Evolutionary conservation across 805 yeast species (phyloP), one percentile per base, ranked within the genome.

Genomic region (Priceomyces medius): DNA sequence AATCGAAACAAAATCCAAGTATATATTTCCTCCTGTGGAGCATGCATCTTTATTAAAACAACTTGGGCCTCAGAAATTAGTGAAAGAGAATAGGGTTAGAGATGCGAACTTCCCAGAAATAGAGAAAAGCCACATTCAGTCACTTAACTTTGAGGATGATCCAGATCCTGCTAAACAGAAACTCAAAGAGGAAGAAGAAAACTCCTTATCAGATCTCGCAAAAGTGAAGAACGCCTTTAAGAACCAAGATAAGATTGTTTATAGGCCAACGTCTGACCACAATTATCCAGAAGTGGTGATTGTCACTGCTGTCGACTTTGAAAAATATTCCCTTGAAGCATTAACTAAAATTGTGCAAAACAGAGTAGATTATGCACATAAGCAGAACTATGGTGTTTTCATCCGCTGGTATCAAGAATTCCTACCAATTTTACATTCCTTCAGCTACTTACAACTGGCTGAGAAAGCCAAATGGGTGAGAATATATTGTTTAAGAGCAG

Each of bases 371-470:
- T 91, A 90, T 58, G 96, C 96, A 4, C 86, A 83, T 60, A 71
- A 70, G 9, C 89, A 88, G 55, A 77, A 78, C 28, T 91, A 83
- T 60, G 98, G 96, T 23, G 64, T 88, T 20, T 91, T 88, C 55
- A 79, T 86, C 18, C 77, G 97, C 45, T 89, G 91, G 87, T 61
- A 75, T 24, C 90, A 88, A 61, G 97, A 93, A 59, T 90, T 87
- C 62, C 55, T 78, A 13, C 90, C 91, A 6, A 51, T 73, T 12
- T 52, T 83, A 42, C 72, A 77, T 41, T 57, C 68, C 5, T 40
- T 64, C 29, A 71, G 72, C 27, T 61, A 73, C 51, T 63, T 68
- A 44, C 61, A 64, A 47, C 63, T 63, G 50, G 47, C 58, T 54
- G 68, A 79, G 49, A 66, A 67, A 42, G 64, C 71, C 20, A 70